phyloP scores from a whole-genome alignment of 768 basidiomycete genomes.

The Amanita thiersii region DNA sequence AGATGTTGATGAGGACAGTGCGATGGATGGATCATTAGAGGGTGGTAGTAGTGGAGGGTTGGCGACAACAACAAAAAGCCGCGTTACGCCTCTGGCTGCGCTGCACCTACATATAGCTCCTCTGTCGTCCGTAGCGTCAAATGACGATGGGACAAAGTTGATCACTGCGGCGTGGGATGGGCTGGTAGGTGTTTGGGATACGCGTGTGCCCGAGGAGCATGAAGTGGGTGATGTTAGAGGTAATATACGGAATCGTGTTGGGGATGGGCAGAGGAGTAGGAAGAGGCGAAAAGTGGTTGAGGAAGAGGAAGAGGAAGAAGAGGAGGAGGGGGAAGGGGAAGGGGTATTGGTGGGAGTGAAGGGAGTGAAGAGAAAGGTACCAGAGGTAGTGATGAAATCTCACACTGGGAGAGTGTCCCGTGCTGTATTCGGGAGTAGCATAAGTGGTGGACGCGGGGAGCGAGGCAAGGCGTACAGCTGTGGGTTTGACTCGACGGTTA shows the following conservation, averaged over 20 bases:
- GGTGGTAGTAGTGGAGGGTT: too few relatives aligned
- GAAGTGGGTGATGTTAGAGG: conserved; percentile 14
- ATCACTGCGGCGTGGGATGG: conserved; percentile 87
- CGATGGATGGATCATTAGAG: too few relatives aligned
- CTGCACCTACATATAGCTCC: conserved; percentile 81
- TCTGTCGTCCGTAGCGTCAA: conserved; percentile 61
- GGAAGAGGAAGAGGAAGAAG: conserved; percentile 17
- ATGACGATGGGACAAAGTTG: conserved; percentile 48
- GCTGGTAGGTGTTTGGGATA: conserved; percentile 77
- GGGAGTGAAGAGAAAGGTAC: conserved; percentile 53
- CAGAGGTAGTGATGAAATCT: conserved; percentile 66
- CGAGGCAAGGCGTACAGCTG: conserved; percentile 53
- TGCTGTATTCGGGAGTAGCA: conserved; percentile 43
- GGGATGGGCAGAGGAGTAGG: conserved; percentile 30
- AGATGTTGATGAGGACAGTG: too few relatives aligned
- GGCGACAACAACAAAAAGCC: conserved; percentile 11
- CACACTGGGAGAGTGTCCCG: conserved; percentile 80
- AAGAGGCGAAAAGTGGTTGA: conserved; percentile 59
- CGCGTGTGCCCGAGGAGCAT: conserved; percentile 43
- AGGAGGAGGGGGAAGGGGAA: neutral
- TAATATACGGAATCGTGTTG: too few relatives aligned
- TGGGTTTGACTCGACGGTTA: conserved; percentile 86
- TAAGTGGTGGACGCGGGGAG: conserved; percentile 13
- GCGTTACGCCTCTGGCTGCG: conserved; percentile 47
- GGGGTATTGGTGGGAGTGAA: neutral